These are phyloP conservation scores for Fusarium decemcellulare DNA, from an alignment of 2,329 filamentous ascomycete species.

Conservation along the genomic window DNA sequence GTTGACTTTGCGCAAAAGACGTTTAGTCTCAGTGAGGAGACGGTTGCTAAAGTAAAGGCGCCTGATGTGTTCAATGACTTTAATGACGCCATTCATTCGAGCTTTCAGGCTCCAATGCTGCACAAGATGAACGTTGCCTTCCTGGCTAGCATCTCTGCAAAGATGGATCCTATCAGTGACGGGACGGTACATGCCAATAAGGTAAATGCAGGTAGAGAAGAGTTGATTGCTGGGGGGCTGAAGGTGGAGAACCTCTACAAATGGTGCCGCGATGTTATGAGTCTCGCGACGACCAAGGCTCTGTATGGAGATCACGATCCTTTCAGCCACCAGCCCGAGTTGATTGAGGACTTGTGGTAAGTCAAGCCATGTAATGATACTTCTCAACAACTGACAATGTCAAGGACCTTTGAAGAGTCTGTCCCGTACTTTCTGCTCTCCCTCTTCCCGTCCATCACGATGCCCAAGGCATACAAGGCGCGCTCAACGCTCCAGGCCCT, in stretches of 20 bases:
- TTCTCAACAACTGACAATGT: conserved; percentile 1
- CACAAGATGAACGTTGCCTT: conserved; percentile 45
- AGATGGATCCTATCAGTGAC: conserved; percentile 27
- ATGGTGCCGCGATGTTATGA: conserved; percentile 56
- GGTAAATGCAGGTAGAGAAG: conserved; percentile 29
- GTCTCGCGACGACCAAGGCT: conserved; percentile 54
- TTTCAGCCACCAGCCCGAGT: conserved; percentile 44
- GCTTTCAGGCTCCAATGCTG: conserved; percentile 53
- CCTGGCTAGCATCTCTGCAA: conserved; percentile 27
- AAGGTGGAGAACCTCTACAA: conserved; percentile 55
- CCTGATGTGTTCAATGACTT: conserved; percentile 43
- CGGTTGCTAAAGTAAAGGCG: conserved; percentile 41
- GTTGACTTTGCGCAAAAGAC: conserved; percentile 55
- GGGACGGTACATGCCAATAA: conserved; percentile 3
- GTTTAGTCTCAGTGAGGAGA: conserved; percentile 52
- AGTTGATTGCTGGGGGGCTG: conserved; percentile 29
- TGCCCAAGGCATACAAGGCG: conserved; percentile 48
- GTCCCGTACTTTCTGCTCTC: conserved; percentile 48
- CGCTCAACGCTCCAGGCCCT: conserved; percentile 44
- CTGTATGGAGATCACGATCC: conserved; percentile 62
- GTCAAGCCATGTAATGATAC: neutral
- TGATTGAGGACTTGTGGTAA: conserved; percentile 42
- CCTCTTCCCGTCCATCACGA: conserved; percentile 48
- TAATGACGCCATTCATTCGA: conserved; percentile 50
- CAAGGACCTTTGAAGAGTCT: conserved; percentile 42